phyloP scores from a whole-genome alignment of 306 rosid genomes.

The Mimosa pudica region DNA sequence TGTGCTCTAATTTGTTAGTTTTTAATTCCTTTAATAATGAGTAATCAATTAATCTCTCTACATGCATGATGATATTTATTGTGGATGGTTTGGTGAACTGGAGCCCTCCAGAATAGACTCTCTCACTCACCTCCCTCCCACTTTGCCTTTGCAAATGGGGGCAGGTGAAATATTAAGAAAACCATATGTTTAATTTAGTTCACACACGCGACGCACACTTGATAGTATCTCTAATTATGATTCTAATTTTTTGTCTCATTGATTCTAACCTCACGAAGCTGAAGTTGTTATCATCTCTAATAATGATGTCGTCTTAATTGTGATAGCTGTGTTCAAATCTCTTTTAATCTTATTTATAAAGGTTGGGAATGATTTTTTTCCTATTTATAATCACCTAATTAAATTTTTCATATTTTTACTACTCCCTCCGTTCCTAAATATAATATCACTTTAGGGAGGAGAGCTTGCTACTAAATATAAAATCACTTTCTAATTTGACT shows the following conservation, averaged over 20 bases:
- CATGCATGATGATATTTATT: background rate
- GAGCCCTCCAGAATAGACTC: slow-evolving; percentile 44
- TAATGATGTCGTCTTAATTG: slow-evolving; percentile 8
- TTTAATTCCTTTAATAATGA: background rate
- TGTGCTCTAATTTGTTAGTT: background rate
- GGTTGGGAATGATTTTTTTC: too few relatives aligned
- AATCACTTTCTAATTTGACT: too few relatives aligned
- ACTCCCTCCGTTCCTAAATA: too few relatives aligned
- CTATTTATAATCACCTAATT: too few relatives aligned
- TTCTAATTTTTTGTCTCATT: background rate
- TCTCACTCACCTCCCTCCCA: slow-evolving; percentile 6
- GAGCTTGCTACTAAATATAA: too few relatives aligned
- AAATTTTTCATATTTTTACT: too few relatives aligned
- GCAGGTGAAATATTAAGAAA: background rate
- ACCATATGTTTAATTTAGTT: background rate
- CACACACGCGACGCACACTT: too few relatives aligned
- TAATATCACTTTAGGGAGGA: too few relatives aligned
- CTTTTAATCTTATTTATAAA: too few relatives aligned
- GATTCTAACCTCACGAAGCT: background rate
- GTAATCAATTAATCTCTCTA: slow-evolving; percentile 17
- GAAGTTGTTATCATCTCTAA: background rate
- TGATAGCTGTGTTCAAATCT: background rate
- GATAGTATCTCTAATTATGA: background rate
- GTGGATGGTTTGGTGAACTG: slow-evolving; percentile 39
- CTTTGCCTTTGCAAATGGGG: slow-evolving; percentile 7